Conservation (phyloP, 768 basidiomycete genomes). For the Leccinum pellstonianum region DNA sequence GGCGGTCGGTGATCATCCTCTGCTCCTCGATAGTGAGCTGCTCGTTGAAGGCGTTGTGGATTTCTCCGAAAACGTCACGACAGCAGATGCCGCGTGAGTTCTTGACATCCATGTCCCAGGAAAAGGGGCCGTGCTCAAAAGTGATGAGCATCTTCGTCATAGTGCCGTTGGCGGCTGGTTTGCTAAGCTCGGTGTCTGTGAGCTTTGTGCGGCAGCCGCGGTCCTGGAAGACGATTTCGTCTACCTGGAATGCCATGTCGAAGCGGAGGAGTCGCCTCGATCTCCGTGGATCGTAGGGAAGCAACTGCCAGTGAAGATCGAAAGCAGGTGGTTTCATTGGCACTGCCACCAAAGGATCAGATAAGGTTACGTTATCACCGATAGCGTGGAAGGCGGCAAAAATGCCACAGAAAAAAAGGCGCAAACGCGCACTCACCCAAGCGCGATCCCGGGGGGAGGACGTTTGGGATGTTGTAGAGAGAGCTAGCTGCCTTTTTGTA, state of each 20-base stretch:
- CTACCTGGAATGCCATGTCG: slow-evolving; percentile 49
- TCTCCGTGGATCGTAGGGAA: slow-evolving; percentile 37
- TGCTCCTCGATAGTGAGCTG: slow-evolving; percentile 47
- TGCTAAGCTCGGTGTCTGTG: slow-evolving; percentile 39
- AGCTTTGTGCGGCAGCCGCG: slow-evolving; percentile 27
- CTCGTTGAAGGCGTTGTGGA: slow-evolving; percentile 48
- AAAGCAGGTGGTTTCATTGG: slow-evolving; percentile 40
- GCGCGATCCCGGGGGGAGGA: slow-evolving; percentile 24
- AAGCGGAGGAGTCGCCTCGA: slow-evolving; percentile 44
- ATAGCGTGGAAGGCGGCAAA: background rate
- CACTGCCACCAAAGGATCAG: background rate
- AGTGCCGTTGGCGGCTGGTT: slow-evolving; percentile 42
- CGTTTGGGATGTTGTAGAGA: slow-evolving; percentile 23
- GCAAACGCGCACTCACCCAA: slow-evolving; percentile 23
- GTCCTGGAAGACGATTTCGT: slow-evolving; percentile 25
- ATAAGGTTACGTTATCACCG: background rate
- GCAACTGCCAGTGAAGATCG: slow-evolving; percentile 49
- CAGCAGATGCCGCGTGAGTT: slow-evolving; percentile 46
- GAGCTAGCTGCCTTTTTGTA: slow-evolving; percentile 23
- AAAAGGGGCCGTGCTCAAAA: slow-evolving; percentile 37
- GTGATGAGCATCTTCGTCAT: slow-evolving; percentile 51
- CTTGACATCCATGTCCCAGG: slow-evolving; percentile 44
- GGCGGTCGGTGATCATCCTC: slow-evolving; percentile 29
- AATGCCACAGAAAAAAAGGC: background rate
- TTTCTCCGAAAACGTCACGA: slow-evolving; percentile 58